Percentiles rank a stretch among this genome's conserved stretches.
Conservation (phyloP, 352 stramenopile species). For the Globisporangium apiculatum region DNA sequence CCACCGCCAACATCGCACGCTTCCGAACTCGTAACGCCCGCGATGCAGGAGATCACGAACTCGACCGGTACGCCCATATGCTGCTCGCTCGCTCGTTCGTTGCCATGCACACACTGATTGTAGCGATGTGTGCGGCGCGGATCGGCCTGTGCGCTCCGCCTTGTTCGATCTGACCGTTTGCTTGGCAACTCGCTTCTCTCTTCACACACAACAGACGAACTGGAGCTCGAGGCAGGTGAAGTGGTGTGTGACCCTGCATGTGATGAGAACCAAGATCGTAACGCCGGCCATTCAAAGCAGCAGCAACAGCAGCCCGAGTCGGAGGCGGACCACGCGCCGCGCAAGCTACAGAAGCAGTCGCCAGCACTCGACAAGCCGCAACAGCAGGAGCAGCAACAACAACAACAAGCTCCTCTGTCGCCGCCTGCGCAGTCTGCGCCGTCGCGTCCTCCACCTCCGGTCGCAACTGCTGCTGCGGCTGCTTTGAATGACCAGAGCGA, state of each 20-base stretch:
- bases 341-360: neutral
- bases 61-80: conserved; percentile 30
- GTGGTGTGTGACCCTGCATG: conserved; percentile 37
- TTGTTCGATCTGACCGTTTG: neutral
- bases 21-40: neutral
- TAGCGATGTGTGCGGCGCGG: neutral
- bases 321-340: neutral
- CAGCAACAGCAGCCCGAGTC: conserved; percentile 4
- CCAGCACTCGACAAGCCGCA: neutral
- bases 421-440: neutral
- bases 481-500: conserved; percentile 10
- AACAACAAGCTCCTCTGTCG: neutral
- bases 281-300: conserved; percentile 12
- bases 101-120: neutral
- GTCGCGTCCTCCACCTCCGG: too few relatives aligned
- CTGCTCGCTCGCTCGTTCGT: neutral
- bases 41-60: conserved; percentile 38
- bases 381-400: conserved; percentile 1
- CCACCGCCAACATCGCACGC: neutral
- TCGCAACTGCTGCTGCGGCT: conserved; percentile 3
- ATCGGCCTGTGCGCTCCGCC: too few relatives aligned
- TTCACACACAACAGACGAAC: conserved; percentile 22
- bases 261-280: conserved; percentile 11
- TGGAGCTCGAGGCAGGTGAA: conserved; percentile 52
- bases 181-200: neutral